These are phyloP conservation scores for Suillus hirtellus DNA, from an alignment of 768 basidiomycete genomes.

Conservation along the genomic window DNA sequence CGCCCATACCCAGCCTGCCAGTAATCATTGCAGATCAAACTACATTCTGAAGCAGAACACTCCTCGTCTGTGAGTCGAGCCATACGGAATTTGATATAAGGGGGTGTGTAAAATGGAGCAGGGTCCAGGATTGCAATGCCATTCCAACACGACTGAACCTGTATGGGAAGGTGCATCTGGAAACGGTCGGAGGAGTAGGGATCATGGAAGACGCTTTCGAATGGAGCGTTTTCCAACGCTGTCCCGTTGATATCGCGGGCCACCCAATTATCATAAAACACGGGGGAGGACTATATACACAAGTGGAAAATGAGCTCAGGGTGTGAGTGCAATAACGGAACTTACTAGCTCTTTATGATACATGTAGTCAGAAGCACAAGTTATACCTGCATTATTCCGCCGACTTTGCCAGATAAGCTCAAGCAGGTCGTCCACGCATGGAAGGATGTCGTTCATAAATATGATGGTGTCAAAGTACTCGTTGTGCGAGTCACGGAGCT, in stretches of 20 bases:
- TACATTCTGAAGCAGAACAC: slow-evolving; percentile 95
- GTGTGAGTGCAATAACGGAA: slow-evolving; percentile 14
- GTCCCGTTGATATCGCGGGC: slow-evolving; percentile 98
- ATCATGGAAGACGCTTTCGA: slow-evolving; percentile 93
- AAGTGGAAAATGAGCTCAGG: background rate
- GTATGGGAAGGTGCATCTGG: slow-evolving; percentile 89
- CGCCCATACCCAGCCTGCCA: slow-evolving; percentile 95
- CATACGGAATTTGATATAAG: slow-evolving; percentile 95
- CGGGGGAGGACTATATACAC: slow-evolving; percentile 55
- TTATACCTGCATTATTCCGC: slow-evolving; percentile 94
- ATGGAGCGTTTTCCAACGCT: slow-evolving; percentile 96
- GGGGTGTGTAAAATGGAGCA: slow-evolving; percentile 89
- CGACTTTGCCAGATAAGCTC: slow-evolving; percentile 97
- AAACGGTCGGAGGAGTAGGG: slow-evolving; percentile 73
- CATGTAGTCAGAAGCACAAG: slow-evolving; percentile 99
- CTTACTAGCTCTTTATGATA: slow-evolving; percentile 91
- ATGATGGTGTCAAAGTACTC: slow-evolving; percentile 96
- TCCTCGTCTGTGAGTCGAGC: slow-evolving; percentile 84
- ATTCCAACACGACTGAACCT: slow-evolving; percentile 99
- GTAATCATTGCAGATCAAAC: slow-evolving; percentile 97
- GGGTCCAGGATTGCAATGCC: slow-evolving; percentile 96
- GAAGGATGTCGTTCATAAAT: slow-evolving; percentile 99
- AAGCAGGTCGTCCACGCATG: slow-evolving; percentile 95
- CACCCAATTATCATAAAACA: slow-evolving; percentile 99
- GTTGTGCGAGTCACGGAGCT: slow-evolving; percentile 86